Conservation (phyloP, 1,284 basidiomycete genomes). For the Moesziomyces aphidis region DNA sequence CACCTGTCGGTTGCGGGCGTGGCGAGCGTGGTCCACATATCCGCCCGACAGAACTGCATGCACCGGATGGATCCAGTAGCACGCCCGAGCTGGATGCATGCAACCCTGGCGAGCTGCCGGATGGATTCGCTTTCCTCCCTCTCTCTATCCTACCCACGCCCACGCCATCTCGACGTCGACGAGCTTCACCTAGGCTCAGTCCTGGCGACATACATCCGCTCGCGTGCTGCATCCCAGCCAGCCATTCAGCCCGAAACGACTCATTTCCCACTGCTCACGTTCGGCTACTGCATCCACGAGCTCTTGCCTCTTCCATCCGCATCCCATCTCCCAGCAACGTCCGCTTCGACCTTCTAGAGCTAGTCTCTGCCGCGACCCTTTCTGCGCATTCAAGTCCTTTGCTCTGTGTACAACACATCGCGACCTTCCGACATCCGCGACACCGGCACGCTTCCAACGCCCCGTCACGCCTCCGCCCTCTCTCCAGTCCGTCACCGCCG, state of each 20-base stretch:
- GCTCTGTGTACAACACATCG: not conserved
- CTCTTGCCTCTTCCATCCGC: not conserved
- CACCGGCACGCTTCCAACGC: not conserved
- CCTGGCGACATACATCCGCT: slow-evolving; percentile 2
- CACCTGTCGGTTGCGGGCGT: too few relatives aligned
- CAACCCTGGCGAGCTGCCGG: not conserved
- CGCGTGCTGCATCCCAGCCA: not conserved
- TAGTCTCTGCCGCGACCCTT: not conserved
- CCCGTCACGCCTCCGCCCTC: not conserved
- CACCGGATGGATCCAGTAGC: slow-evolving; percentile 16
- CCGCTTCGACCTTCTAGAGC: not conserved
- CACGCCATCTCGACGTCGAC: slow-evolving; percentile 3
- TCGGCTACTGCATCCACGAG: not conserved
- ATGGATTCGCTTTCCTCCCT: not conserved
- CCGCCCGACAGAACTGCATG: slow-evolving; percentile 15
- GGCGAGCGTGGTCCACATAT: slow-evolving; percentile 4
- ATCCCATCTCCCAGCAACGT: not conserved
- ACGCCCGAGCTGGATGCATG: not conserved
- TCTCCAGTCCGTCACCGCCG: not conserved
- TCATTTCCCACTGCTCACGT: not conserved
- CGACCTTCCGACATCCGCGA: not conserved
- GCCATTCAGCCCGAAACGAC: not conserved
- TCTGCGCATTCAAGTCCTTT: not conserved
- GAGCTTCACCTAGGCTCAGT: not conserved
- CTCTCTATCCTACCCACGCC: slow-evolving; percentile 2